phyloP scores from a whole-genome alignment of 2,329 filamentous ascomycete genomes.

The Gaeumannomyces sp. region DNA sequence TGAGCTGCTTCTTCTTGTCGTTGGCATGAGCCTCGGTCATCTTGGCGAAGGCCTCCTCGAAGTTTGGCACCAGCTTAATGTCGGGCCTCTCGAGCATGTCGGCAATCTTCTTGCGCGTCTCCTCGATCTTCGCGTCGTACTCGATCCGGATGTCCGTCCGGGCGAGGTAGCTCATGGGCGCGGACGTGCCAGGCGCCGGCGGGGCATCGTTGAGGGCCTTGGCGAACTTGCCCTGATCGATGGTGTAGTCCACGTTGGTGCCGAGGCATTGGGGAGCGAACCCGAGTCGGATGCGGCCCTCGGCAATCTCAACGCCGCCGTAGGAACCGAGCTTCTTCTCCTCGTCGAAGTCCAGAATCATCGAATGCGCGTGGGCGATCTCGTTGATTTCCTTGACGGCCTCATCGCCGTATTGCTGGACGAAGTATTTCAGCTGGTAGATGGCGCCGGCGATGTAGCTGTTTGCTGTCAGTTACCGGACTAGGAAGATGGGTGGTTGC shows the following conservation, averaged over 20 bases:
- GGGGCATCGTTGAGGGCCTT: slow-evolving; percentile 41
- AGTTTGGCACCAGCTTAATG: slow-evolving; percentile 41
- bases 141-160: slow-evolving; percentile 36
- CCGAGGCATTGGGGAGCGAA: slow-evolving; percentile 38
- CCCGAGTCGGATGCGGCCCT: slow-evolving; percentile 42
- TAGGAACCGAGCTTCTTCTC: slow-evolving; percentile 33
- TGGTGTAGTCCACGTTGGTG: slow-evolving; percentile 36
- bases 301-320: slow-evolving; percentile 33
- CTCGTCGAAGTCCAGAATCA: slow-evolving; percentile 41
- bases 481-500: background rate
- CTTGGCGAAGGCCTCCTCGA: slow-evolving; percentile 35
- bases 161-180: slow-evolving; percentile 34
- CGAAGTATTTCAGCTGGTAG: slow-evolving; percentile 11
- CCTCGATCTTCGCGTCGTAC: slow-evolving; percentile 37
- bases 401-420: slow-evolving; percentile 24
- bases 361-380: slow-evolving; percentile 34
- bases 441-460: slow-evolving; percentile 12
- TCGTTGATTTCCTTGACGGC: slow-evolving; percentile 38
- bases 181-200: slow-evolving; percentile 18
- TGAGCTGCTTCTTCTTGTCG: slow-evolving; percentile 23
- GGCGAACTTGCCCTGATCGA: slow-evolving; percentile 30
- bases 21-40: slow-evolving; percentile 28
- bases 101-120: slow-evolving; percentile 30
- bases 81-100: slow-evolving; percentile 30
- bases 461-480: background rate